Percentiles rank a stretch among this genome's conserved stretches.
phyloP scores from a whole-genome alignment of 2,329 filamentous ascomycete genomes.

The Paramyrothecium sp. region DNA sequence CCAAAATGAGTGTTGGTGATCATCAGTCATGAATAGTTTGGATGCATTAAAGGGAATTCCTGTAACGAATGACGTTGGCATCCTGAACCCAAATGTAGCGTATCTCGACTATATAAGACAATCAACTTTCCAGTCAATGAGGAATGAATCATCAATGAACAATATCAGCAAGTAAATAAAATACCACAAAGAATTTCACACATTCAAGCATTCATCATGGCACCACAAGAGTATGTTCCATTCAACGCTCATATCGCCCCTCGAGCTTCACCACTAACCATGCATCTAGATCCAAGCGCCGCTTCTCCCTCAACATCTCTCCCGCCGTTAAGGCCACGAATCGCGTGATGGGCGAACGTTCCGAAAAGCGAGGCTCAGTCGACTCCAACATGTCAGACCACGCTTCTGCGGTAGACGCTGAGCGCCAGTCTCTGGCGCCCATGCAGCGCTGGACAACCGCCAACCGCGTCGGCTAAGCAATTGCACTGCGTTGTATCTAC shows the following conservation, averaged over 20 bases:
- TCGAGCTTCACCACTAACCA: neutral
- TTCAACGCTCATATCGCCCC: neutral
- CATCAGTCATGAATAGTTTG: too few relatives aligned
- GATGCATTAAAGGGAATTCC: too few relatives aligned
- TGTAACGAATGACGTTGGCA: too few relatives aligned
- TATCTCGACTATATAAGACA: too few relatives aligned
- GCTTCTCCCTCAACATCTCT: slow-evolving; percentile 4
- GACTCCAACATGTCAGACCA: slow-evolving; percentile 1
- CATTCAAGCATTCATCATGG: neutral
- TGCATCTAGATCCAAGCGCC: slow-evolving; percentile 4
- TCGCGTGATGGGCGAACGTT: slow-evolving; percentile 1
- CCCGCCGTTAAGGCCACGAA: slow-evolving; percentile 2
- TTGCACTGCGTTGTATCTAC: neutral
- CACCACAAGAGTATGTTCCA: neutral
- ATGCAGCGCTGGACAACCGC: slow-evolving; percentile 4
- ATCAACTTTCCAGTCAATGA: too few relatives aligned
- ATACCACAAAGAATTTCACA: neutral
- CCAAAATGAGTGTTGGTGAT: too few relatives aligned
- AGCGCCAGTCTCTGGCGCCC: neutral
- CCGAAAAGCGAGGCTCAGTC: neutral
- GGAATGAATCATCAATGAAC: too few relatives aligned
- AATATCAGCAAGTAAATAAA: neutral
- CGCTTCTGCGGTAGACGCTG: slow-evolving; percentile 1
- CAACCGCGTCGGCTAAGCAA: slow-evolving; percentile 1
- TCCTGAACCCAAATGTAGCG: too few relatives aligned